Evolutionary conservation across 257 asterid species (phyloP).

Genomic region (Solanum chilense): DNA sequence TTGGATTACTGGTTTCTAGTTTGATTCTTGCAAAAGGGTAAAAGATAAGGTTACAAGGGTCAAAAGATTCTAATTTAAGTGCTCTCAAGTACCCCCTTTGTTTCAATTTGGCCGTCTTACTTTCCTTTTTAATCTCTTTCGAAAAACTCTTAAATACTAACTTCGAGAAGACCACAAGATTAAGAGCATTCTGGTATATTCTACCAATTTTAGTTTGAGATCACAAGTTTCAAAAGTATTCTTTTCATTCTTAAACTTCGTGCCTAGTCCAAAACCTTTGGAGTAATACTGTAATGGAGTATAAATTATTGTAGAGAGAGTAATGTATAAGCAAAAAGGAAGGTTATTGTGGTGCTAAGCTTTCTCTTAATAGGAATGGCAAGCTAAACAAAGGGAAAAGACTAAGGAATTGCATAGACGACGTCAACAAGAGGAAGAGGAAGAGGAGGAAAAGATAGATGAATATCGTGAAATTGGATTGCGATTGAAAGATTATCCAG

Average conservation of each 20-base stretch:
- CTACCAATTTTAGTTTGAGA: neutral
- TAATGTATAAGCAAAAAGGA: neutral
- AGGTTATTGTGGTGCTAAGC: neutral
- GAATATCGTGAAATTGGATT: slow-evolving; percentile 73
- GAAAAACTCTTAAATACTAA: neutral
- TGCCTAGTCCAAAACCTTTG: neutral
- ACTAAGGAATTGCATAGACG: slow-evolving; percentile 60
- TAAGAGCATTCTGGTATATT: neutral
- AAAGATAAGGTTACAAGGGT: neutral
- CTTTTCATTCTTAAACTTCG: neutral
- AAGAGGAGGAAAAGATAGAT: slow-evolving; percentile 73
- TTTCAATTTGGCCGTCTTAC: neutral
- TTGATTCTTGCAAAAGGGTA: neutral
- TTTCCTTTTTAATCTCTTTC: neutral
- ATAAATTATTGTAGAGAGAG: neutral
- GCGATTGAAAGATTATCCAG: slow-evolving; percentile 57
- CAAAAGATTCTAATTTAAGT: neutral
- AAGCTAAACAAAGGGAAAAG: slow-evolving; percentile 84
- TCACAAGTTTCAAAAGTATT: neutral
- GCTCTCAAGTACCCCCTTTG: neutral
- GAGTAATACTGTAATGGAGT: neutral
- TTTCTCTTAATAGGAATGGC: slow-evolving; percentile 75
- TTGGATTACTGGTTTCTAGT: neutral
- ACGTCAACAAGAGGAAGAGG: slow-evolving; percentile 66
- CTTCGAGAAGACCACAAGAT: neutral